Percentiles rank a stretch among this genome's conserved stretches.
These are phyloP conservation scores for Trichoderma parareesei DNA, from an alignment of 495 filamentous ascomycete species.

Conservation along the genomic window DNA sequence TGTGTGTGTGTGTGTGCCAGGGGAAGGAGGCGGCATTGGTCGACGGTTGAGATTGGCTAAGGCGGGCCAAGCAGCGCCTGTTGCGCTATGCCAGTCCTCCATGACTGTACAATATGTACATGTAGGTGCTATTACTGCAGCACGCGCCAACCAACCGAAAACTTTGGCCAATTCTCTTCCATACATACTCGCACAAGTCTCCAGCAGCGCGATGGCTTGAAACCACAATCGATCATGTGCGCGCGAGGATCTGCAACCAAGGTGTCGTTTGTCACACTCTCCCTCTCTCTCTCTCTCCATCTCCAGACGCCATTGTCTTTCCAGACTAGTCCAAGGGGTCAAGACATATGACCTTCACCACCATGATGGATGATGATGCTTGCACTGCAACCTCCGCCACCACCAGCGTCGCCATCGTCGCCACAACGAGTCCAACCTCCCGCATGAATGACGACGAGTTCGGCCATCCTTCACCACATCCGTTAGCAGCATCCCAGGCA, in stretches of 20 bases:
- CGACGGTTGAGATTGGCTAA: too few relatives aligned
- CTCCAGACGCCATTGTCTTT: too few relatives aligned
- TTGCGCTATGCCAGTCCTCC: too few relatives aligned
- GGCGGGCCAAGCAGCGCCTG: constrained; percentile 3
- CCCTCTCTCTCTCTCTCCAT: too few relatives aligned
- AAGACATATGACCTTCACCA: too few relatives aligned
- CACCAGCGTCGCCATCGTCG: constrained; percentile 1
- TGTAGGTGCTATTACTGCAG: background rate
- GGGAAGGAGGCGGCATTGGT: background rate
- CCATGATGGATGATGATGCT: too few relatives aligned
- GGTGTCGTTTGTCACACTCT: background rate
- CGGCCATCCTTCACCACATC: background rate
- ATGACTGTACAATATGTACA: too few relatives aligned
- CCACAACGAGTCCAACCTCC: background rate
- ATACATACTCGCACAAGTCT: background rate
- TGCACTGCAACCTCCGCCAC: background rate
- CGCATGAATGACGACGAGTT: background rate
- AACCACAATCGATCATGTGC: background rate
- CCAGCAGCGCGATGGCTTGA: background rate
- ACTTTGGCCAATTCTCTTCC: background rate
- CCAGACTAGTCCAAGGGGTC: too few relatives aligned
- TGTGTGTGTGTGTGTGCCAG: background rate
- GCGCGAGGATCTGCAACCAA: background rate
- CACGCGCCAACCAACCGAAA: background rate
- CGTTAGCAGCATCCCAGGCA: background rate